Evolutionary conservation across 1,284 basidiomycete species (phyloP).

Genomic region (Tilletia setariae): DNA sequence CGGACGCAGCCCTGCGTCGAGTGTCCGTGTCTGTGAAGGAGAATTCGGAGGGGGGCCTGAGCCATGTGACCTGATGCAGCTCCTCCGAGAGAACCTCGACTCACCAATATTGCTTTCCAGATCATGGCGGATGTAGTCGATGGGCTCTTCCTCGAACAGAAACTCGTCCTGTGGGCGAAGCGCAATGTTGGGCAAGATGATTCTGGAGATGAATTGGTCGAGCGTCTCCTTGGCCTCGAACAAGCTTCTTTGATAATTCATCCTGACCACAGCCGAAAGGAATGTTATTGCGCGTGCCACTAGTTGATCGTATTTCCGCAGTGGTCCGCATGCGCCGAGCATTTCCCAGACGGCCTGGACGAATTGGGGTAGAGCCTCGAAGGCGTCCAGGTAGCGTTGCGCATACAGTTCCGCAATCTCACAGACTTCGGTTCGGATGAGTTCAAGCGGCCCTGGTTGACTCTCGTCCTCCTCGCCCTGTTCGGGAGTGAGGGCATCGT

Average conservation of each 20-base stretch:
- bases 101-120: slow-evolving; percentile 64
- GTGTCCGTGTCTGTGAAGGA: slow-evolving; percentile 63
- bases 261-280: slow-evolving; percentile 78
- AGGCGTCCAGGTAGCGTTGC: slow-evolving; percentile 84
- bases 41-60: too few species aligned
- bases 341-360: slow-evolving; percentile 90
- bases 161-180: slow-evolving; percentile 87
- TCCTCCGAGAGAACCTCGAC: slow-evolving; percentile 12
- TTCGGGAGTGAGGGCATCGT: slow-evolving; percentile 31
- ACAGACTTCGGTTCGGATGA: slow-evolving; percentile 82
- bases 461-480: slow-evolving; percentile 67
- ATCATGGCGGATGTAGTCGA: slow-evolving; percentile 90
- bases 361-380: slow-evolving; percentile 74
- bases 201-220: slow-evolving; percentile 77
- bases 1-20: slow-evolving; percentile 83
- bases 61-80: too few species aligned
- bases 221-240: slow-evolving; percentile 69
- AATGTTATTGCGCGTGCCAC: slow-evolving; percentile 90
- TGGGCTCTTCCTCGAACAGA: slow-evolving; percentile 93
- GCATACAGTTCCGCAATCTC: slow-evolving; percentile 91
- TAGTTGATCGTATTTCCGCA: slow-evolving; percentile 76
- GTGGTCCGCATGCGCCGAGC: slow-evolving; percentile 69
- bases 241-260: slow-evolving; percentile 62
- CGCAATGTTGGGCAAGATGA: slow-evolving; percentile 87
- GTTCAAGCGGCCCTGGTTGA: slow-evolving; percentile 74